Percentiles rank a stretch among this genome's conserved stretches.
Evolutionary conservation across 768 basidiomycete genomes (phyloP).

Genomic region (Rubroboletus pulcherrimus): DNA sequence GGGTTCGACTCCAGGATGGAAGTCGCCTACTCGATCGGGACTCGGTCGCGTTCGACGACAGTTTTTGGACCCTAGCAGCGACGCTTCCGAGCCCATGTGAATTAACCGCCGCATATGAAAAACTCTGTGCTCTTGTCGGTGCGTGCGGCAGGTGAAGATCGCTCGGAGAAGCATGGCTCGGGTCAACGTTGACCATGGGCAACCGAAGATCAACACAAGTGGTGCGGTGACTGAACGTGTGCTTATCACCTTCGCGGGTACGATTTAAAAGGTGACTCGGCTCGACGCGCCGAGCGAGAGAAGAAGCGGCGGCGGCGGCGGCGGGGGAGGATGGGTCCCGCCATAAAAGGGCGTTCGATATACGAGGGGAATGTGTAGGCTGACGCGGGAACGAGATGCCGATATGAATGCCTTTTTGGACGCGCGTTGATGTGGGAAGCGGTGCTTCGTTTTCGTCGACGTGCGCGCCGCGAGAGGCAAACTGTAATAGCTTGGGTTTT

Average conservation of each 20-base stretch:
- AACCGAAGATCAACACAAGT: conserved; percentile 20
- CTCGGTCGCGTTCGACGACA: conserved; percentile 5
- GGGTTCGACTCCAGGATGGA: conserved; percentile 16
- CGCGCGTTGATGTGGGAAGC: background rate
- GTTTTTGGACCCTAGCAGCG: background rate
- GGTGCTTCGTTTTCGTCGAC: conserved; percentile 23
- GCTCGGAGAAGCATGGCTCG: conserved; percentile 17
- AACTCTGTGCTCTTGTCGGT: conserved; percentile 12
- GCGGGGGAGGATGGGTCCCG: conserved; percentile 1
- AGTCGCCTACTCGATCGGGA: conserved; percentile 11
- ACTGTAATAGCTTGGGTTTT: background rate
- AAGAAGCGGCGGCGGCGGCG: background rate
- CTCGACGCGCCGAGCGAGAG: conserved; percentile 3
- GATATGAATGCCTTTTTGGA: background rate
- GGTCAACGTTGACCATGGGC: background rate
- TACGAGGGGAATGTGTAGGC: conserved; percentile 6
- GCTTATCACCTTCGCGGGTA: conserved; percentile 13
- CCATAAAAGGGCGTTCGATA: conserved; percentile 7
- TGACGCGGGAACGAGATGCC: conserved; percentile 15
- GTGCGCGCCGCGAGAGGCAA: background rate
- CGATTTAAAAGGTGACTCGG: conserved; percentile 3
- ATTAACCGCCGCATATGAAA: background rate
- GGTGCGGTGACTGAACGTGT: conserved; percentile 10
- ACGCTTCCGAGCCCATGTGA: conserved; percentile 6
- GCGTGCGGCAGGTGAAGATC: conserved; percentile 14